Evolutionary conservation across 106 monocot species (phyloP), one percentile per base, ranked within the genome.

Genomic region (Alisma plantagoaquatica): DNA sequence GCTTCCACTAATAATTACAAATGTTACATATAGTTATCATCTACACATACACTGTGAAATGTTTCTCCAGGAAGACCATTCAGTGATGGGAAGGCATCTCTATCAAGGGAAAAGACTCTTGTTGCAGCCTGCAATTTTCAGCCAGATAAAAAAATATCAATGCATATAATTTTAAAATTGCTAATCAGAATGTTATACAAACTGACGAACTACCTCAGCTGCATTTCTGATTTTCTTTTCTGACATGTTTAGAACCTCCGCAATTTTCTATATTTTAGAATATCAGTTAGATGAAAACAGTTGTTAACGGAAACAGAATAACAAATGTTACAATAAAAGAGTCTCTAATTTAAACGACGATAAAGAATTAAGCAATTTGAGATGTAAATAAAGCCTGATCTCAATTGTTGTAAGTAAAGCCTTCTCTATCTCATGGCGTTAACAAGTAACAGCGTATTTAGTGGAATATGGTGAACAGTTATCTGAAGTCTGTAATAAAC

Each of bases 141-240:
- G 22, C 38, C 29, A 38, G 6, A 38, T 38, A 38, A 38, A 38
- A 38, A 7, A 38, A 6, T 6, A 14, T 38, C 14, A 14, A 38
- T n/a, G 35, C 14, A 38, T 38, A 38, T 38, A 14, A 7, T 7
- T 38, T 6, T 7, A 38, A 38, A 14, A 38, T 38, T 38, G 6
- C 14, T 38, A 14, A 38, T n/a, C n/a, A n/a, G n/a, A 32, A 22
- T 19, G 12, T 22, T 17, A 41, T 33, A 2, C n/a, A 23, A 2
- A 38, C 7, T 41, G 6, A 20, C 19, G 2, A 4, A 3, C 51
- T 69, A 91, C 91, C 84, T 91, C 81, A 49, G 81, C 75, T 38
- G 91, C 91, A 67, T 84, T 84, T 60, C 63, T 75, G 27, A 91
- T 72, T 81, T 91, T 91, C 67, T 75, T 77, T 31, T 69, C 48